These are phyloP conservation scores for Chytriomyces sp. DNA, from an alignment of 192 early-diverging fungal genomes.

Conservation along the genomic window DNA sequence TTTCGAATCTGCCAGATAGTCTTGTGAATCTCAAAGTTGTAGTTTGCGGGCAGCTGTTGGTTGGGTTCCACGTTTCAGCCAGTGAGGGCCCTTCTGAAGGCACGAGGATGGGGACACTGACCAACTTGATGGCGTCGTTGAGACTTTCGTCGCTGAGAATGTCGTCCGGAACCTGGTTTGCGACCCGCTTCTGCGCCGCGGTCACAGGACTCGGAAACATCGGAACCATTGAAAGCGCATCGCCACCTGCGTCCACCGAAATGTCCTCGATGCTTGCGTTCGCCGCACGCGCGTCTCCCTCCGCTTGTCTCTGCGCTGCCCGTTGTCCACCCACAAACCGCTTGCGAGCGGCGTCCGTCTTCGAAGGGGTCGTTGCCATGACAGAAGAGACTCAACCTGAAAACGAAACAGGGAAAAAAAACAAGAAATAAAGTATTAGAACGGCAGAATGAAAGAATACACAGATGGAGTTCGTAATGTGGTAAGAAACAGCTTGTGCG, in stretches of 20 bases:
- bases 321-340: slow-evolving; percentile 42
- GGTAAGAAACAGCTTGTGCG: no score
- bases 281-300: neutral
- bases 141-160: slow-evolving; percentile 80
- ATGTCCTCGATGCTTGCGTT: slow-evolving; percentile 1
- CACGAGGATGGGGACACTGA: slow-evolving; percentile 22
- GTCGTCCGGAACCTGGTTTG: slow-evolving; percentile 81
- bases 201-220: neutral
- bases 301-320: neutral
- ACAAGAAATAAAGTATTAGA: slow-evolving; percentile 4
- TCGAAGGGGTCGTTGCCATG: neutral
- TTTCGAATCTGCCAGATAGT: slow-evolving; percentile 86
- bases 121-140: slow-evolving; percentile 80
- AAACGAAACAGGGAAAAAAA: slow-evolving; percentile 5
- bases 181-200: slow-evolving; percentile 33
- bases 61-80: neutral
- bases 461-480: no score
- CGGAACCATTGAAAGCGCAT: neutral
- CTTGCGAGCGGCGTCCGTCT: slow-evolving; percentile 42
- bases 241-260: neutral
- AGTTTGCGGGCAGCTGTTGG: slow-evolving; percentile 82
- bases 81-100: neutral
- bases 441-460: no score
- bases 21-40: slow-evolving; percentile 99
- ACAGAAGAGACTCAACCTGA: slow-evolving; percentile 4